Percentiles rank a stretch among this genome's conserved stretches.
Evolutionary conservation across 768 basidiomycete species (phyloP).

Genomic region (Sarcodon aspratus): DNA sequence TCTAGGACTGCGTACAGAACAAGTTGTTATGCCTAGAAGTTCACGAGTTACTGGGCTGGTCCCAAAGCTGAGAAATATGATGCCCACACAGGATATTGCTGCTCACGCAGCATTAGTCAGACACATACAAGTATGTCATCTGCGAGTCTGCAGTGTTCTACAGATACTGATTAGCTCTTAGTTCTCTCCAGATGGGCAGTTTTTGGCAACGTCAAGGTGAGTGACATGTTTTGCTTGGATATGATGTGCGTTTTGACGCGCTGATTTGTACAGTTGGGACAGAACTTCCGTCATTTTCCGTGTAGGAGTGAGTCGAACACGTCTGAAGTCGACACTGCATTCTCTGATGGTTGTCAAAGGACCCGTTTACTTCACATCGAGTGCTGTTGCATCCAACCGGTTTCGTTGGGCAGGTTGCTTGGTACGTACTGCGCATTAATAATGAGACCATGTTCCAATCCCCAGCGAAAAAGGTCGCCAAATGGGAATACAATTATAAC

Average conservation of each 20-base stretch:
- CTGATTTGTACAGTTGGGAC: conserved; percentile 42
- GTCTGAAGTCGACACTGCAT: not conserved
- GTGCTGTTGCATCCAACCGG: conserved; percentile 56
- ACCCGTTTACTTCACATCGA: conserved; percentile 47
- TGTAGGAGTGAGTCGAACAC: conserved; percentile 35
- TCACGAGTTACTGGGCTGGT: conserved; percentile 45
- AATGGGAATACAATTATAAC: conserved; percentile 51
- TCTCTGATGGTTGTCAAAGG: conserved; percentile 21
- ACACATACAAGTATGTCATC: conserved; percentile 29
- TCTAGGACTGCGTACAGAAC: conserved; percentile 9
- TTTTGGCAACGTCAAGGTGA: conserved; percentile 62
- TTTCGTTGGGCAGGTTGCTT: conserved; percentile 71
- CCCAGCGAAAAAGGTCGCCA: conserved; percentile 40
- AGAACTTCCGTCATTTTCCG: conserved; percentile 56
- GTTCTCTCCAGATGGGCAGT: conserved; percentile 69
- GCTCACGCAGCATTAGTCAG: conserved; percentile 60
- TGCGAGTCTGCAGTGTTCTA: not conserved
- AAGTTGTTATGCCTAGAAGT: conserved; percentile 25
- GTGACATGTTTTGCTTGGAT: conserved; percentile 3
- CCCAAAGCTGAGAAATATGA: conserved; percentile 43
- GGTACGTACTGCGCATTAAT: conserved; percentile 24
- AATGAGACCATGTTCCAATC: not conserved
- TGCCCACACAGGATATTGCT: conserved; percentile 46
- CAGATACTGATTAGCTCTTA: conserved; percentile 11
- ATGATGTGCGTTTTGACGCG: conserved; percentile 3